Conservation (phyloP, 345 rosid genomes). For the Linum trigynum region DNA sequence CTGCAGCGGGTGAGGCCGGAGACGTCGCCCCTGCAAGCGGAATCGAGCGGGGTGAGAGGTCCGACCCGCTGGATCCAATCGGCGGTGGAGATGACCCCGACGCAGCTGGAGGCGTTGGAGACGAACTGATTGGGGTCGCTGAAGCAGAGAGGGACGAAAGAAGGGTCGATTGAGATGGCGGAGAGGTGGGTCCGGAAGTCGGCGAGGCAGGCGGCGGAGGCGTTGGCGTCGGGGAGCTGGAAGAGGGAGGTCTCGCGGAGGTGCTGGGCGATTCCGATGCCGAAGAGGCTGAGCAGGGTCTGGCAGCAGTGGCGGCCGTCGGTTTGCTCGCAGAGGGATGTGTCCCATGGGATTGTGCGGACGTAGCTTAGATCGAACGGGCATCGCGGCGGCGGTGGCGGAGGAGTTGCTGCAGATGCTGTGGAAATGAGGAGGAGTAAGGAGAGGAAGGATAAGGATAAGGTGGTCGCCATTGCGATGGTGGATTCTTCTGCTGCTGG, state of each 20-base stretch:
- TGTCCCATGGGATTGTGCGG: constrained; percentile 48
- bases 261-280: constrained; percentile 43
- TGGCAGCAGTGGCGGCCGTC: constrained; percentile 32
- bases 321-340: constrained; percentile 24
- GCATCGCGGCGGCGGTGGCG: constrained; percentile 19
- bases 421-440: constrained; percentile 13
- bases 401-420: not conserved
- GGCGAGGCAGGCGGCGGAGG: constrained; percentile 34
- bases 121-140: constrained; percentile 26
- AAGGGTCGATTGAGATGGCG: constrained; percentile 21
- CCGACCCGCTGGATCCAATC: constrained; percentile 43
- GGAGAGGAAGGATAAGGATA: constrained; percentile 7
- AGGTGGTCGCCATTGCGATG: not conserved
- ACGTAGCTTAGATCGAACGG: constrained; percentile 48
- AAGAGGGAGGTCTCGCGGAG: constrained; percentile 40
- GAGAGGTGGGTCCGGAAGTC: constrained; percentile 28
- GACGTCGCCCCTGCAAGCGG: constrained; percentile 36
- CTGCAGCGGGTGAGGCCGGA: constrained; percentile 33
- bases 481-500: not conserved
- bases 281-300: constrained; percentile 42
- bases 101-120: constrained; percentile 30
- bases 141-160: constrained; percentile 36
- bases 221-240: constrained; percentile 24
- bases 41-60: constrained; percentile 21
- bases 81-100: constrained; percentile 27